phyloP scores from a whole-genome alignment of 768 basidiomycete species.

The Exidia glandulosa region DNA sequence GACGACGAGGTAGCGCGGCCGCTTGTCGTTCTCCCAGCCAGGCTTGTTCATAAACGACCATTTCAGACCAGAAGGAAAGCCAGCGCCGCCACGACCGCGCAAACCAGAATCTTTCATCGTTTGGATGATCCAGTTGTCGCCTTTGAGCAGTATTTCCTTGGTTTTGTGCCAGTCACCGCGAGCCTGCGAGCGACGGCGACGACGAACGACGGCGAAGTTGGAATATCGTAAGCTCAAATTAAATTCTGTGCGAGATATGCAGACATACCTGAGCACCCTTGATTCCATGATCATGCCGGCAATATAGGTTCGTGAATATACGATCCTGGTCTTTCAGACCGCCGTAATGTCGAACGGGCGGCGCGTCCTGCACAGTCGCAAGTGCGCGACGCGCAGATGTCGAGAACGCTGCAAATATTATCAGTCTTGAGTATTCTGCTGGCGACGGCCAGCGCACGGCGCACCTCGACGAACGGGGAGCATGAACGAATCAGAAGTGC shows the following conservation, averaged over 20 bases:
- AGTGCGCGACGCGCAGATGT: conserved; percentile 18
- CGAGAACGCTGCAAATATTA: not conserved
- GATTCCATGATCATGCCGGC: conserved; percentile 79
- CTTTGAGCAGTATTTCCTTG: conserved; percentile 91
- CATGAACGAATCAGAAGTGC: too few species aligned
- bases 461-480: too few species aligned
- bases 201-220: not conserved
- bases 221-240: too few species aligned
- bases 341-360: conserved; percentile 87
- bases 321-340: conserved; percentile 91
- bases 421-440: too few species aligned
- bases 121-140: conserved; percentile 95
- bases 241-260: not conserved
- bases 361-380: conserved; percentile 55
- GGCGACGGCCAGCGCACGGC: too few species aligned
- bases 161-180: conserved; percentile 98
- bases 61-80: conserved; percentile 92
- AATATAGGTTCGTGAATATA: conserved; percentile 87
- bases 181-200: conserved; percentile 33
- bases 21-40: conserved; percentile 89
- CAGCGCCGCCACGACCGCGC: conserved; percentile 91
- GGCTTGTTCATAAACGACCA: conserved; percentile 99
- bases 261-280: conserved; percentile 78
- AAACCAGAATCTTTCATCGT: conserved; percentile 93
- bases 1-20: conserved; percentile 94